These are phyloP conservation scores for Antitrichia curtipendula DNA, from an alignment of 225 moss, liverwort and hornwort genomes.

Conservation along the genomic window DNA sequence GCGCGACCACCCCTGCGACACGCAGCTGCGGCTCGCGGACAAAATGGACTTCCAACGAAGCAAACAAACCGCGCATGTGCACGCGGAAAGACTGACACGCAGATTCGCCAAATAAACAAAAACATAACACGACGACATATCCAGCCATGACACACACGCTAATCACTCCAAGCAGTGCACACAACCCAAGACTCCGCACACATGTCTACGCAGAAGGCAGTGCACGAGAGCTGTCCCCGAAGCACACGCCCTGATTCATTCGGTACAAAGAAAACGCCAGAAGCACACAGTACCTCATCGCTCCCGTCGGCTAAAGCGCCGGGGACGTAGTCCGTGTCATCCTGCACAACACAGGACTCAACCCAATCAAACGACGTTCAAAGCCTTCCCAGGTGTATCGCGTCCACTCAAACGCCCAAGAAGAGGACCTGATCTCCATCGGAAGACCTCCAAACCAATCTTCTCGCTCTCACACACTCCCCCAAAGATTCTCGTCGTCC, in stretches of 20 bases:
- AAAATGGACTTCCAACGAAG: not conserved
- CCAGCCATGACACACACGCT: not conserved
- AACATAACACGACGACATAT: not conserved
- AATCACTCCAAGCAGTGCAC: not conserved
- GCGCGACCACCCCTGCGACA: not conserved
- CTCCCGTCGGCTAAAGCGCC: slow-evolving; percentile 41
- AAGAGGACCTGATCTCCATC: slow-evolving; percentile 30
- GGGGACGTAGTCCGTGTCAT: slow-evolving; percentile 79
- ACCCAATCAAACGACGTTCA: slow-evolving; percentile 57
- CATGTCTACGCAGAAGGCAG: not conserved
- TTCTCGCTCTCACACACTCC: not conserved
- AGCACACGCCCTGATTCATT: not conserved
- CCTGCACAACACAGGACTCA: slow-evolving; percentile 64
- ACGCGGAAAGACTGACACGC: not conserved
- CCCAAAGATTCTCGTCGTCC: not conserved
- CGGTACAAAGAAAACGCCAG: not conserved
- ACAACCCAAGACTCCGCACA: not conserved
- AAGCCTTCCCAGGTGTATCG: slow-evolving; percentile 3
- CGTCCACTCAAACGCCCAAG: slow-evolving; percentile 16
- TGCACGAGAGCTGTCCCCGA: no score
- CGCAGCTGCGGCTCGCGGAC: not conserved
- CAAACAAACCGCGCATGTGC: no score
- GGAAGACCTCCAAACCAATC: slow-evolving; percentile 22
- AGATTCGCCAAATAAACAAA: not conserved
- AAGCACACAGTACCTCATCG: slow-evolving; percentile 58